These are phyloP conservation scores for Begonia peltatifolia DNA, from an alignment of 306 rosid species.

Conservation along the genomic window DNA sequence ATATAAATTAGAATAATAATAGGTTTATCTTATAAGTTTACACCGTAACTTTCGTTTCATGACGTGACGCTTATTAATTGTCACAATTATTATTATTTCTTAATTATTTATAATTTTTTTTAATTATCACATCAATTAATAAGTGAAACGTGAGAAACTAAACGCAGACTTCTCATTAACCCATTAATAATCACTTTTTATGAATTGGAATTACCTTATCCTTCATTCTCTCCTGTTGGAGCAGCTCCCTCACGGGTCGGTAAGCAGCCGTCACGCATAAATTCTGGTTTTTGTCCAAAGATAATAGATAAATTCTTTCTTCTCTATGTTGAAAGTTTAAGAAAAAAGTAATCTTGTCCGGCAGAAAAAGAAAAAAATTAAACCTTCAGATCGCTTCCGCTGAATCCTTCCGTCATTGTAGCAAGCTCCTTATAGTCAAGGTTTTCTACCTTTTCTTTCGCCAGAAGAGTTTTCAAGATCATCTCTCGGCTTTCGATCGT, in stretches of 20 bases:
- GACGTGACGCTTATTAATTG: no score
- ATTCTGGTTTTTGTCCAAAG: slow-evolving; percentile 42
- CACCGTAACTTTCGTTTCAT: no score
- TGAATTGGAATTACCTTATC: slow-evolving; percentile 36
- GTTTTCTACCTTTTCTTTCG: slow-evolving; percentile 39
- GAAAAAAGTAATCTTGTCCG: no score
- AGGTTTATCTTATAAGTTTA: background rate
- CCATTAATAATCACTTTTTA: no score
- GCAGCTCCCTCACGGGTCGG: slow-evolving; percentile 80
- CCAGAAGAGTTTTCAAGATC: slow-evolving; percentile 45
- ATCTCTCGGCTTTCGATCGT: slow-evolving; percentile 44
- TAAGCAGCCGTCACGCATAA: slow-evolving; percentile 87
- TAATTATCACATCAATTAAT: no score
- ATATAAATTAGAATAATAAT: slow-evolving; percentile 7
- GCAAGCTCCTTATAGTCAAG: slow-evolving; percentile 58
- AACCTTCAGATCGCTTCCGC: slow-evolving; percentile 96
- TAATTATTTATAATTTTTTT: no score
- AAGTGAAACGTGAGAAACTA: no score
- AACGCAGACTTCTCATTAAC: no score
- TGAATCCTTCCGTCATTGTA: slow-evolving; percentile 59
- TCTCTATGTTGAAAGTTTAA: no score
- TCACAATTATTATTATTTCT: no score
- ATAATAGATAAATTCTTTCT: background rate
- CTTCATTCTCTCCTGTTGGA: slow-evolving; percentile 68
- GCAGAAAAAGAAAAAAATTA: slow-evolving; percentile 5